Conservation (phyloP, 116 monocot genomes). For the Phalaenopsis hybrid region DNA sequence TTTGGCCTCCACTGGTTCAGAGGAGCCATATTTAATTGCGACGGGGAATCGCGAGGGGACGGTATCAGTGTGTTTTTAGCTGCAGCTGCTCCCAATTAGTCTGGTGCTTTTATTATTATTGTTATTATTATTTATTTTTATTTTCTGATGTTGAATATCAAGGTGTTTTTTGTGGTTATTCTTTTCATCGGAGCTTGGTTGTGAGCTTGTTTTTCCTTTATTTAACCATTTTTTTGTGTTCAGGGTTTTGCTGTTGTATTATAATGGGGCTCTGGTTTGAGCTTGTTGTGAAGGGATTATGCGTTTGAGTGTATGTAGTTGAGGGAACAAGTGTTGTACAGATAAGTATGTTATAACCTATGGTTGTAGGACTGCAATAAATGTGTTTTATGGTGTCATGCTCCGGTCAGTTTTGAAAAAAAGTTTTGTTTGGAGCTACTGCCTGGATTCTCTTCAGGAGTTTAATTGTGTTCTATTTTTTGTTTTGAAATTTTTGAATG, state of each 20-base stretch:
- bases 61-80: constrained; percentile 25
- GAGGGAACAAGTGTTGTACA: background rate
- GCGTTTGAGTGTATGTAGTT: background rate
- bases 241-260: background rate
- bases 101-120: too few relatives aligned
- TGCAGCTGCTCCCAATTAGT: constrained; percentile 22
- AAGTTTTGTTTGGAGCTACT: too few relatives aligned
- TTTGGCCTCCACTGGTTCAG: background rate
- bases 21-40: background rate
- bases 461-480: too few relatives aligned
- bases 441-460: too few relatives aligned
- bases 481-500: too few relatives aligned
- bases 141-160: background rate
- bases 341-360: background rate
- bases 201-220: background rate
- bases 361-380: background rate
- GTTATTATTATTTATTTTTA: background rate
- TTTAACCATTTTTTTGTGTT: constrained; percentile 3
- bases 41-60: background rate
- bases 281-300: background rate
- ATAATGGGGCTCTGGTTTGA: background rate
- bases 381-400: background rate
- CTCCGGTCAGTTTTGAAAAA: too few relatives aligned
- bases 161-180: constrained; percentile 7
- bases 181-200: background rate